phyloP scores from a whole-genome alignment of 495 filamentous ascomycete genomes.

The Mytilinidion resinicola region DNA sequence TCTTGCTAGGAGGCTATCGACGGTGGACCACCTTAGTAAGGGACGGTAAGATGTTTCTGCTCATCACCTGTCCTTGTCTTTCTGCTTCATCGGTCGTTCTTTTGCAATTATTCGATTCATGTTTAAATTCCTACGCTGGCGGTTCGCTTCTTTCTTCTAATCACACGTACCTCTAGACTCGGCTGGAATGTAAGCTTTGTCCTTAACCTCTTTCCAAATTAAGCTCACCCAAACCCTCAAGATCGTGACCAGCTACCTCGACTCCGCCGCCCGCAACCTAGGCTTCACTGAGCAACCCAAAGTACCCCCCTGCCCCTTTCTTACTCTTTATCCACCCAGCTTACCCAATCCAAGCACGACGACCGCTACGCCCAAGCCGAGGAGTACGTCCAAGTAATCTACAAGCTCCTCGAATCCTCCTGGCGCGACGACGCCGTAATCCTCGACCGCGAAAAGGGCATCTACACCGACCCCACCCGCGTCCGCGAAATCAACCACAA shows the following conservation, averaged over 20 bases:
- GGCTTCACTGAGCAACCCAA: slow-evolving; percentile 48
- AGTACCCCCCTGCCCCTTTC: background rate
- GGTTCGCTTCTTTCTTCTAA: too few species aligned
- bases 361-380: slow-evolving; percentile 53
- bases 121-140: too few species aligned
- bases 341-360: slow-evolving; percentile 7
- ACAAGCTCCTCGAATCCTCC: slow-evolving; percentile 64
- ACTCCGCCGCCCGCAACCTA: slow-evolving; percentile 59
- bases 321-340: background rate
- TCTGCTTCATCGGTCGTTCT: too few species aligned
- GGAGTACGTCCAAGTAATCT: slow-evolving; percentile 62
- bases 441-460: slow-evolving; percentile 48
- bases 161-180: slow-evolving; percentile 18
- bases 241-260: slow-evolving; percentile 58
- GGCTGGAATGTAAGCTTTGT: slow-evolving; percentile 54
- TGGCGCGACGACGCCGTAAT: slow-evolving; percentile 62
- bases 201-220: background rate
- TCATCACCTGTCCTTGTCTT: background rate
- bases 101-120: too few species aligned
- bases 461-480: slow-evolving; percentile 54
- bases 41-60: slow-evolving; percentile 39
- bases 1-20: slow-evolving; percentile 57
- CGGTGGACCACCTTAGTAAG: slow-evolving; percentile 61
- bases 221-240: background rate
- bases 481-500: slow-evolving; percentile 61